Base-by-base conservation (phyloP, 2,329 filamentous ascomycete species). In the Ophiobolus disseminans region DNA sequence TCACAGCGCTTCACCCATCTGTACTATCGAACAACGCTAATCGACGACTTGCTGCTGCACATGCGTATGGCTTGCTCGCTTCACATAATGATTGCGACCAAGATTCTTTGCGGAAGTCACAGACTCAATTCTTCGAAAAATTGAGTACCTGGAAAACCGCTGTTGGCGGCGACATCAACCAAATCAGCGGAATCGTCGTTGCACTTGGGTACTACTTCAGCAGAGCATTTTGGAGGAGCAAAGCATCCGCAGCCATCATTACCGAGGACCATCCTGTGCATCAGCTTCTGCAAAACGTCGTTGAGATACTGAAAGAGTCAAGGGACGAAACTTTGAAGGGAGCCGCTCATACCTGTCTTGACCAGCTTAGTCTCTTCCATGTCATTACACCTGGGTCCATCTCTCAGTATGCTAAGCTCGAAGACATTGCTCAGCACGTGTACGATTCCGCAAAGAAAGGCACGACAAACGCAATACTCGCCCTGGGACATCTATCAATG, bases 381-480 rank as follows among this genome's bases (percentile, higher is more conserved):
- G 77, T 83, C 8, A 66, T 87, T 68, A 80, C 51, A 54, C 80
- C 62, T 73, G 57, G 62, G 1, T 52, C 53, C 5, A 61, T 75
- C 3, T 71, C 69, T 21, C 70, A 48, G 57, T 68, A 48, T 56
- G 70, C 48, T 25, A 65, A 55, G 61, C 72, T 69, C 58, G 72
- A 78, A 37, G 70, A 78, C 1, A 76, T 91, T 11, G 78, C 86
- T 19, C 80, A 86, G 14, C 82, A 84, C 5, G 76, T 97, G 0
- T 79, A 83, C 5, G 77, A 80, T 1, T 83, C 87, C 50, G 87
- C 90, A 8, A 94, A 91, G 67, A 86, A 88, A 48, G 89, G 91
- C 7, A 89, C 90, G 47, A 92, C 95, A 63, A 86, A 82, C 47
- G 89, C 93, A 0, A 93, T 97, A 40, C 73, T 83, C n/a, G 85